Conservation (phyloP, 2,329 filamentous ascomycete genomes). For the Neophaeococcomyces mojaviensis region DNA sequence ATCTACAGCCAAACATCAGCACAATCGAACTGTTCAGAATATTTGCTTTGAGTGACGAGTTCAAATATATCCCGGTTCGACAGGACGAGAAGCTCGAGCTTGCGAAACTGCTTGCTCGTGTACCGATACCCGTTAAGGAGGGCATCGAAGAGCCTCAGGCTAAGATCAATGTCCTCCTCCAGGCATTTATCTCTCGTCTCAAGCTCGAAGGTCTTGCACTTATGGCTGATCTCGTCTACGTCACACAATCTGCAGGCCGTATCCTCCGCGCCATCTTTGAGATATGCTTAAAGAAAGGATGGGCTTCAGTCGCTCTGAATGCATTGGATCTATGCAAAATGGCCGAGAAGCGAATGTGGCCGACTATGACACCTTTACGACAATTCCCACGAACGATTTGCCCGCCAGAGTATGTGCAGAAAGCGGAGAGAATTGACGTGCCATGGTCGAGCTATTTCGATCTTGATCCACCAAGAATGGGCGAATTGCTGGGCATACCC, state of each 20-base stretch:
- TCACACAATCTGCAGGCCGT: slow-evolving; percentile 94
- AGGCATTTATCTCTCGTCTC: slow-evolving; percentile 91
- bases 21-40: slow-evolving; percentile 95
- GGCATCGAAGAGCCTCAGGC: slow-evolving; percentile 93
- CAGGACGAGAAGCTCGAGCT: slow-evolving; percentile 97
- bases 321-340: slow-evolving; percentile 95
- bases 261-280: slow-evolving; percentile 94
- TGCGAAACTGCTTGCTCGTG: slow-evolving; percentile 78
- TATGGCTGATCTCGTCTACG: slow-evolving; percentile 98
- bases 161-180: slow-evolving; percentile 95
- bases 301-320: slow-evolving; percentile 85
- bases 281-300: slow-evolving; percentile 94
- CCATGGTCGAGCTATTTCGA: slow-evolving; percentile 93
- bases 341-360: slow-evolving; percentile 99
- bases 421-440: slow-evolving; percentile 90
- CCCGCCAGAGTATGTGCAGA: slow-evolving; percentile 76
- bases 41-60: slow-evolving; percentile 92
- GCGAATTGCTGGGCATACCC: slow-evolving; percentile 82
- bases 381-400: slow-evolving; percentile 67
- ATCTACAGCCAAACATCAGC: slow-evolving; percentile 86
- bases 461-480: slow-evolving; percentile 91
- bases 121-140: slow-evolving; percentile 95
- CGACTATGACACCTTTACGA: slow-evolving; percentile 90
- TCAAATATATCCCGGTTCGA: slow-evolving; percentile 96
- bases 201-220: slow-evolving; percentile 88